Evolutionary conservation across 495 filamentous ascomycete species (phyloP), one percentile per base, ranked within the genome.

Genomic region (Mycothermus thermophilus): DNA sequence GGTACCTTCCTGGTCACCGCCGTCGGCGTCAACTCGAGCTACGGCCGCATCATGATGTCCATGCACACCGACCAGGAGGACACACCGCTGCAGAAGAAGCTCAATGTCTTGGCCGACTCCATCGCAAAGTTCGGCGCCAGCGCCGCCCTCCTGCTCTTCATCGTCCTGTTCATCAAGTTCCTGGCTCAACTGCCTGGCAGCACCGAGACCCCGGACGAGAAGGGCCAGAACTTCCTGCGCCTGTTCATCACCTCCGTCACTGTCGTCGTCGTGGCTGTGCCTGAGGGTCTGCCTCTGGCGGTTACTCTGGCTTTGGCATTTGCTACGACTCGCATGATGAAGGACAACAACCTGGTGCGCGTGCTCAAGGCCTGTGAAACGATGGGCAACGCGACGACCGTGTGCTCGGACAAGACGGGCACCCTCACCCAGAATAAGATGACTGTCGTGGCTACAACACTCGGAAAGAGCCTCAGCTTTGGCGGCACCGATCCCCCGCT

Each of bases 241-340:
- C 84, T 94, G 36, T 87, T 96, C 46, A 94, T 96, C 44, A 85
- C 92, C n/a, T 75, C 87, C 14, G 83, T 96, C 27, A 96, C 87
- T 1, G 78, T 96, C 34, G 80, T 96, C 31, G 88, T 95, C n/a
- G 88, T 96, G 8, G 88, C 88, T n/a, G 87, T 96, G 4, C 88
- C 88, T 1, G 88, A 96, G 59, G 88, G 88, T 12, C 59, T 96
- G 35, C 88, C 88, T 6, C 63, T 96, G 25, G 88, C 88, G 23
- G 88, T 96, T 10, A 96, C 88, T 2, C 68, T 96, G 17, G 88
- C 88, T 16, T 69, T 96, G n/a, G 87, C 88, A 20, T 95, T 93
- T 55, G 88, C 88, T 8, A 96, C 88, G 1, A 94, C 79, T 14
- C 69, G 85, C 12, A 96, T 96, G 88, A 66, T 93, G 34, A 88